phyloP scores from a whole-genome alignment of 768 basidiomycete species.

The Collybia nuda region DNA sequence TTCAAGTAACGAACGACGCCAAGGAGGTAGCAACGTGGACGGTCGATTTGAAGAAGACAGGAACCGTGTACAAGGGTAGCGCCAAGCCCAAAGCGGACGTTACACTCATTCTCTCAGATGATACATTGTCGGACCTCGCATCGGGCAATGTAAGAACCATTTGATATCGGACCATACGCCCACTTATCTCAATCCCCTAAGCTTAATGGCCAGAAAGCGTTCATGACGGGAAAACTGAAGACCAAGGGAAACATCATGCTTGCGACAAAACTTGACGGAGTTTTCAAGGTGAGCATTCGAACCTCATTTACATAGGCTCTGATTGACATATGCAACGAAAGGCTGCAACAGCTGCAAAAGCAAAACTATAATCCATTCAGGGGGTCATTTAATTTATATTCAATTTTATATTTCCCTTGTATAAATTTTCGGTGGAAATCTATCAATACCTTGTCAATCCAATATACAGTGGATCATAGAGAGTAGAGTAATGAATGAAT shows the following conservation, averaged over 20 bases:
- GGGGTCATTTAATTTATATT: slow-evolving; percentile 1
- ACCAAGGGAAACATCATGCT: slow-evolving; percentile 92
- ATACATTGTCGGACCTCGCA: slow-evolving; percentile 71
- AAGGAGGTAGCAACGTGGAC: slow-evolving; percentile 83
- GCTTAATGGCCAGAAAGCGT: slow-evolving; percentile 92
- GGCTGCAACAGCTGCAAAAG: slow-evolving; percentile 30
- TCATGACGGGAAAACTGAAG: slow-evolving; percentile 95
- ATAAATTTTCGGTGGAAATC: slow-evolving; percentile 1
- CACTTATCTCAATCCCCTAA: slow-evolving; percentile 23
- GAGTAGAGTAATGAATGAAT: slow-evolving; percentile 6
- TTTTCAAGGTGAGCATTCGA: slow-evolving; percentile 65
- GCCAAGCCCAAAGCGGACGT: slow-evolving; percentile 80
- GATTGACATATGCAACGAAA: neutral
- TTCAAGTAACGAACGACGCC: slow-evolving; percentile 72
- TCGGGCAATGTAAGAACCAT: slow-evolving; percentile 57
- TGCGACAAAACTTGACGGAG: slow-evolving; percentile 83
- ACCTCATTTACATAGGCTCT: neutral
- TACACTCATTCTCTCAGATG: slow-evolving; percentile 75
- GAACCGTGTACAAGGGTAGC: slow-evolving; percentile 71
- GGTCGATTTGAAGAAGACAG: slow-evolving; percentile 89
- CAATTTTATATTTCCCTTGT: slow-evolving; percentile 9
- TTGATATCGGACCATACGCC: neutral
- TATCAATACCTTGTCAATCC: slow-evolving; percentile 7
- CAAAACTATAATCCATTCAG: slow-evolving; percentile 37
- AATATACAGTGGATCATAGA: slow-evolving; percentile 2